Evolutionary conservation across 129 eudicot species (phyloP).

Genomic region (carrot (Daucus carota)): DH1_v3.0 NC_030386.2:23161001-23161500

Average conservation of each 20-base stretch:
- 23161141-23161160: background rate
- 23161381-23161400: conserved; percentile 42
- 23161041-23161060: too few species aligned
- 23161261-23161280: conserved; percentile 4
- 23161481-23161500: conserved; percentile 12
- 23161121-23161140: too few species aligned
- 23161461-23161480: conserved; percentile 13
- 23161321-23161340: background rate
- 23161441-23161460: conserved; percentile 39
- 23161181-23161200: background rate
- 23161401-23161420: conserved; percentile 27
- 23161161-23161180: background rate
- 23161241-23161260: conserved; percentile 18
- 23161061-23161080: too few species aligned
- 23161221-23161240: conserved; percentile 1
- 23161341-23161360: background rate
- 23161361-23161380: conserved; percentile 32
- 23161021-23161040: too few species aligned
- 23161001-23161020: too few species aligned
- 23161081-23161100: too few species aligned
- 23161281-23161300: conserved; percentile 12
- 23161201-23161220: background rate
- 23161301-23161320: background rate
- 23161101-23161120: too few species aligned
- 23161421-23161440: conserved; percentile 25